These are phyloP conservation scores for Primulina huaijiensis DNA, from an alignment of 257 asterid genomes.

Conservation along the genomic window DNA sequence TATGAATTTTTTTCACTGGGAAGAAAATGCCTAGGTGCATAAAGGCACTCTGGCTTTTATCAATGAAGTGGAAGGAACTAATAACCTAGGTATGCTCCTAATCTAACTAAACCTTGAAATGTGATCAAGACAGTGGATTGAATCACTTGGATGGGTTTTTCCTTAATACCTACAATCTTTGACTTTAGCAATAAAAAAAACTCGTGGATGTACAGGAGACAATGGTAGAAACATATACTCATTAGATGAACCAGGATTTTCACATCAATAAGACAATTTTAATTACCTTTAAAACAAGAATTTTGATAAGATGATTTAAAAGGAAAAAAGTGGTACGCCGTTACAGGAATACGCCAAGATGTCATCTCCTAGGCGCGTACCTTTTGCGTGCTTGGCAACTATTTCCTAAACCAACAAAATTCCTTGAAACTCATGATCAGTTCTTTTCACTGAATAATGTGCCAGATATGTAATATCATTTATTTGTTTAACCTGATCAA, in stretches of 20 bases:
- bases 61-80: not conserved
- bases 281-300: not conserved
- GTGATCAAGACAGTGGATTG: not conserved
- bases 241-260: not conserved
- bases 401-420: not conserved
- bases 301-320: not conserved
- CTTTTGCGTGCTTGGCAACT: not conserved
- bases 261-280: conserved; percentile 3
- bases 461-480: not conserved
- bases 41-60: not conserved
- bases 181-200: conserved; percentile 1
- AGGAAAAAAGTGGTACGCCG: not conserved
- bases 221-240: not conserved
- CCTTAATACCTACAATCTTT: not conserved
- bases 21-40: not conserved
- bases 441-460: not conserved
- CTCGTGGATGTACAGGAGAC: conserved; percentile 10
- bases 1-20: not conserved
- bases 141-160: not conserved
- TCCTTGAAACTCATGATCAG: not conserved
- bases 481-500: not conserved
- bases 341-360: not conserved
- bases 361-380: not conserved
- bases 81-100: not conserved
- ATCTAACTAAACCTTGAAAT: not conserved